Evolutionary conservation across 2,329 filamentous ascomycete genomes (phyloP), one percentile per base, ranked within the genome.

Genomic region (Stagonosporopsis tanaceti): DNA sequence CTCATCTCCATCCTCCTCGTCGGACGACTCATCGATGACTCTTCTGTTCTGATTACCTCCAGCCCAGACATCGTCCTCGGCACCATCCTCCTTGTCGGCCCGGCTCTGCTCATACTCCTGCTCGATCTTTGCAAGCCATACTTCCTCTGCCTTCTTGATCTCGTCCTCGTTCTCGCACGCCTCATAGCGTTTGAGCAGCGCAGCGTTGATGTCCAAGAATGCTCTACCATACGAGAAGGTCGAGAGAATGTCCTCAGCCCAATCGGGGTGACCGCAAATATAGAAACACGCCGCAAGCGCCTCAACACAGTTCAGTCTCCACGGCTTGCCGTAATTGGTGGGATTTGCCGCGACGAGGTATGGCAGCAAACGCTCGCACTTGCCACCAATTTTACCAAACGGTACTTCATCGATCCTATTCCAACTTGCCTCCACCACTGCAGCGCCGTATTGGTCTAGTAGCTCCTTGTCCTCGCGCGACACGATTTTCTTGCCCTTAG

Each of bases 401-500:
- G 94, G 93, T 5, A 99, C 88, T 77, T 99, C 95, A 45, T 90
- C 84, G 7, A 96, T 92, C 58, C 95, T 85, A 3, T 96, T 96
- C 95, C 95, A 99, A 24, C 92, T 96, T 73, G 93, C 97, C 80
- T 99, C 95, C 17, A 99, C 95, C 3, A 99, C 95, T 3, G 95
- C 95, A 20, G 93, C 94, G 62, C 95, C 95, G 73, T 91, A 91
- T 76, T 93, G 89, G 69, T 96, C 92, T 68, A 98, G 85, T 15
- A 96, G 80, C 47, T 90, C 87, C 55, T 82, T 82, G 78, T 99
- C 95, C 48, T 92, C 91, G 1, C 93, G 91, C 5, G 91, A 96
- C 40, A 98, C 77, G 15, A 93, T 86, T 55, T 84, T 87, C 75
- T 96, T 97, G 62, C 91, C 95, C 80, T 98, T 98, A 25, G 95